Base-by-base conservation (phyloP, 768 basidiomycete genomes). In the Suillus lakei region DNA sequence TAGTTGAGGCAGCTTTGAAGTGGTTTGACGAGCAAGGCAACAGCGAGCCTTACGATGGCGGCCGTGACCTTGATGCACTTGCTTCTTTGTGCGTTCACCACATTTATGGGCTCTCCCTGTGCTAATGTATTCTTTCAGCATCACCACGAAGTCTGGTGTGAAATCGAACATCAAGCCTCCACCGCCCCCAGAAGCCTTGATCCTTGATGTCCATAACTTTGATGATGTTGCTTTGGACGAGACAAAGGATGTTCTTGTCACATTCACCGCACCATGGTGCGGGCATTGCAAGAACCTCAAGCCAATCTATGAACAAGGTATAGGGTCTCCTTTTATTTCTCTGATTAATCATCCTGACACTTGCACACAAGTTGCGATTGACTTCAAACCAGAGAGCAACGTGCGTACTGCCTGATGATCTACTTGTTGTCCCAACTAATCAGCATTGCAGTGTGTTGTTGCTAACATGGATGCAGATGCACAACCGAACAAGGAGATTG, bases 281-380 rank as follows among this genome's bases (percentile, higher is more conserved):
- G 95, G 95, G 36, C 96, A 99, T 83, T 98, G 97, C 86, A 98
- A 98, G 82, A 84, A 66, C 68, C 76, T 98, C 77, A 96, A 96
- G 78, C 95, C 96, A 23, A 83, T 84, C 38, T 96, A 92, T 73
- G 95, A 96, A 76, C 84, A 92, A 76, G 89, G 90, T 90, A 50
- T 9, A 66, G 63, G 30, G 12, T 51, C 41, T 1, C 41, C 61
- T 39, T 12, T 58, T 30, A 53, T n/a, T 36, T 58, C 1, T 59
- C 34, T 21, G 16, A 43, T n/a, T n/a, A 28, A 64, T 34, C 41
- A n/a, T 36, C 63, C 62, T 67, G 59, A 34, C 21, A 44, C 38
- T 13, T 39, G 56, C n/a, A 51, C 51, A 55, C 23, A 63, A 91
- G 91, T 96, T 50, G 95, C 95, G 38, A 77, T 80, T 60, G 87